These are phyloP conservation scores for Phascolomyces articulosus DNA, from an alignment of 371 early-diverging fungal species.

Conservation along the genomic window DNA sequence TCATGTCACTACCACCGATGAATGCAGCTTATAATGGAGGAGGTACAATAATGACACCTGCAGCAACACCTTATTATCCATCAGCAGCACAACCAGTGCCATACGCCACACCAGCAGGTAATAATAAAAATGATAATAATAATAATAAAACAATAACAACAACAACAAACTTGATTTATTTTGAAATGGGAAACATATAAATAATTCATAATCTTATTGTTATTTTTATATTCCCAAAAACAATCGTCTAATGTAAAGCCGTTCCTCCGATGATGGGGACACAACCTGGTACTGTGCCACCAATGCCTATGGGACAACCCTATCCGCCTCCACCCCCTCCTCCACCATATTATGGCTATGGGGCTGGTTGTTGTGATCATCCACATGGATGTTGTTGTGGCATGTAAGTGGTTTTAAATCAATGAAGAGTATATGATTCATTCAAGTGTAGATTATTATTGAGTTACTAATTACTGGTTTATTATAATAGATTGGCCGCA, in stretches of 20 bases:
- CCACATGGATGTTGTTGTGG: conserved; percentile 6
- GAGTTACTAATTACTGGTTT: not conserved
- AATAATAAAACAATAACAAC: too few relatives aligned
- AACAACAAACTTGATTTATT: too few relatives aligned
- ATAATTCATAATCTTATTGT: not conserved
- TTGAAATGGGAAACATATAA: too few relatives aligned
- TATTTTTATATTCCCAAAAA: not conserved
- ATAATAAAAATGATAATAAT: not conserved
- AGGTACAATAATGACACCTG: conserved; percentile 1
- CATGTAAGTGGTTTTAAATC: not conserved
- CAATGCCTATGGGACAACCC: not conserved
- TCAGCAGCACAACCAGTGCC: not conserved
- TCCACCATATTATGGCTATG: not conserved
- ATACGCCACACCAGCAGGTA: not conserved
- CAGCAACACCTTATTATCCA: conserved; percentile 1
- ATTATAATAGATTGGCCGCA: not conserved
- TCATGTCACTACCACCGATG: conserved; percentile 1
- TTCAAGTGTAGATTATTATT: not conserved
- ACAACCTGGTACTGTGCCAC: not conserved
- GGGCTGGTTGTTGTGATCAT: not conserved
- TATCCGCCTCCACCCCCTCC: not conserved
- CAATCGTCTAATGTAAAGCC: too few relatives aligned
- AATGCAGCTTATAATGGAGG: not conserved
- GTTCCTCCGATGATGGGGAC: not conserved
- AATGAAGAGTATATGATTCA: not conserved